These are phyloP conservation scores for Bonia amplexicaulis DNA, from an alignment of 176 grass and related monocot species.

Conservation along the genomic window DNA sequence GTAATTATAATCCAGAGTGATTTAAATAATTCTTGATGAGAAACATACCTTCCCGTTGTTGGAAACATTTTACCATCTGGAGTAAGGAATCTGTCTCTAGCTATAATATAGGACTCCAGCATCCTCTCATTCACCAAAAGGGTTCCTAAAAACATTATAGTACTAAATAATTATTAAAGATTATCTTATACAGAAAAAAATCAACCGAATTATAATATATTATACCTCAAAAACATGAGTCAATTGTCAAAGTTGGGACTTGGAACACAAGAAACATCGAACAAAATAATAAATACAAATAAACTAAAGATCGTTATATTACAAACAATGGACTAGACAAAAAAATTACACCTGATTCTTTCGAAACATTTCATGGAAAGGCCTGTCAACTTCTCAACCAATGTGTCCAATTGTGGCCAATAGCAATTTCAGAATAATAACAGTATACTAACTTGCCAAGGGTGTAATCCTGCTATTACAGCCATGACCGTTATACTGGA, in stretches of 20 bases:
- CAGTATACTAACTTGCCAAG: background rate
- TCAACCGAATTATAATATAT: background rate
- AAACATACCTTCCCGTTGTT: slow-evolving; percentile 79
- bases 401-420: background rate
- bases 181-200: background rate
- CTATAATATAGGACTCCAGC: slow-evolving; percentile 97
- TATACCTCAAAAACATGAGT: background rate
- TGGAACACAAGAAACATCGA: background rate
- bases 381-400: background rate
- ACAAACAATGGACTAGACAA: slow-evolving; percentile 1
- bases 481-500: background rate
- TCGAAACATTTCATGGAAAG: background rate
- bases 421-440: background rate
- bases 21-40: background rate
- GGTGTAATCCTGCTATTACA: background rate
- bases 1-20: background rate
- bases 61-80: slow-evolving; percentile 98
- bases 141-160: slow-evolving; percentile 58
- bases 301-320: background rate
- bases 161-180: background rate
- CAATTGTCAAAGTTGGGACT: background rate
- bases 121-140: slow-evolving; percentile 99
- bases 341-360: background rate
- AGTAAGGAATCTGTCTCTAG: slow-evolving; percentile 88
- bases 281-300: background rate